Percentiles rank a stretch among this genome's conserved stretches.
Evolutionary conservation across 1,284 basidiomycete species (phyloP).

Genomic region (Tremellales sp.): DNA sequence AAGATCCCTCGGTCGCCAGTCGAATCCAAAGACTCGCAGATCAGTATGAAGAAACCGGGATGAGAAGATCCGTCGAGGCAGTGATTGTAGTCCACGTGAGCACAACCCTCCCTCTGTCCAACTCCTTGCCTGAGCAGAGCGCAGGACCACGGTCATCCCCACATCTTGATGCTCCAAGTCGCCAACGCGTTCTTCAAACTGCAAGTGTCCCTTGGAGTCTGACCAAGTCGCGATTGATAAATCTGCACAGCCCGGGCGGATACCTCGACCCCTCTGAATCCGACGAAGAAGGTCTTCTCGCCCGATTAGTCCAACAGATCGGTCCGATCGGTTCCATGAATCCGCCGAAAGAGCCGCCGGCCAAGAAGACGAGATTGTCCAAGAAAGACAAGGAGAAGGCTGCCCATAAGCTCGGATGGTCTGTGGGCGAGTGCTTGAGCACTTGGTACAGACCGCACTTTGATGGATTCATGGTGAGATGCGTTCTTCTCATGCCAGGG

Average conservation of each 20-base stretch:
- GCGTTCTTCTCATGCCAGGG: background rate
- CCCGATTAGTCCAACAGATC: constrained; percentile 79
- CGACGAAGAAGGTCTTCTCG: constrained; percentile 82
- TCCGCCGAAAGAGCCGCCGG: constrained; percentile 2
- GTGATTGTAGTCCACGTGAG: constrained; percentile 83
- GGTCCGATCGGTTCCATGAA: constrained; percentile 46
- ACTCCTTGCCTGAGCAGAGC: background rate
- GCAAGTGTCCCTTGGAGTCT: constrained; percentile 53
- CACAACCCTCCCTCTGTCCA: background rate
- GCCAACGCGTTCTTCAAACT: constrained; percentile 99
- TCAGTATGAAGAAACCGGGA: constrained; percentile 94
- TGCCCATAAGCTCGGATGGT: constrained; percentile 66
- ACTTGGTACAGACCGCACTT: constrained; percentile 98
- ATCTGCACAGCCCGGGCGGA: constrained; percentile 74
- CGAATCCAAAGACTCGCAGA: constrained; percentile 84
- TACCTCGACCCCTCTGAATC: constrained; percentile 95
- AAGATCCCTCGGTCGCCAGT: constrained; percentile 89
- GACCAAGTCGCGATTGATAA: background rate
- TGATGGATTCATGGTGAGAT: constrained; percentile 91
- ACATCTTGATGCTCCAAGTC: constrained; percentile 96
- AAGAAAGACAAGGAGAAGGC: constrained; percentile 60
- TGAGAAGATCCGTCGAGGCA: constrained; percentile 92
- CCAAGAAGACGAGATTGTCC: constrained; percentile 45
- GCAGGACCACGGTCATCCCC: constrained; percentile 81
- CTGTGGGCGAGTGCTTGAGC: constrained; percentile 87